Conservation (phyloP, 371 early-diverging fungal species). For the Actinomortierella ambigua region DNA sequence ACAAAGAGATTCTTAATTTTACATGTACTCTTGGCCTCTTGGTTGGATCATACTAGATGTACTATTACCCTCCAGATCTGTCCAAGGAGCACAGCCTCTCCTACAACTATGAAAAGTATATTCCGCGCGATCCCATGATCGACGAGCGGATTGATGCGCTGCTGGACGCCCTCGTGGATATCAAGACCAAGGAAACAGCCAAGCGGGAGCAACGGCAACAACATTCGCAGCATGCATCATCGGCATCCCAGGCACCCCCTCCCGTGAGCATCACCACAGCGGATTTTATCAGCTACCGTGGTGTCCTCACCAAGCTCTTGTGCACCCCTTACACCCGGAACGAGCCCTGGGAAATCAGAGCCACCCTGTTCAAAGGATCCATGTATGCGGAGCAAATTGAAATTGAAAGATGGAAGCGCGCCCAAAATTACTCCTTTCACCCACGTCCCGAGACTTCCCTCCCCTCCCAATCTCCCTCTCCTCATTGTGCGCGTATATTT, state of each 20-base stretch:
- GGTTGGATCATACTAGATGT: too few relatives aligned
- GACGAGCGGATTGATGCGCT: constrained; percentile 86
- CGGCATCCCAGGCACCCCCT: background rate
- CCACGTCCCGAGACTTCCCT: too few relatives aligned
- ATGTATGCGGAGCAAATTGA: constrained; percentile 11
- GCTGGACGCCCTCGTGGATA: constrained; percentile 61
- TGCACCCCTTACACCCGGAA: constrained; percentile 76
- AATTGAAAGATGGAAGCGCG: background rate
- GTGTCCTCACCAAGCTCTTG: constrained; percentile 87
- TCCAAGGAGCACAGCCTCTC: constrained; percentile 58
- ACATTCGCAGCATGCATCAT: background rate
- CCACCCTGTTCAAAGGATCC: constrained; percentile 67
- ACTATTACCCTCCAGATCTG: constrained; percentile 68
- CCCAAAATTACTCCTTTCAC: too few relatives aligned
- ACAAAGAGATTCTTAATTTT: too few relatives aligned
- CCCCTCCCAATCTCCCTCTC: too few relatives aligned
- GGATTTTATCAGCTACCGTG: constrained; percentile 67
- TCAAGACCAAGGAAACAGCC: constrained; percentile 24
- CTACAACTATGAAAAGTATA: constrained; percentile 63
- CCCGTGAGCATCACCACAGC: constrained; percentile 19
- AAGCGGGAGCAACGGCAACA: constrained; percentile 52
- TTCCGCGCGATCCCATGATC: constrained; percentile 60
- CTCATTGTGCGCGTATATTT: too few relatives aligned
- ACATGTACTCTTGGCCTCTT: too few relatives aligned
- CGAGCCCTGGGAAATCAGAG: constrained; percentile 83